Percentiles rank a stretch among this genome's conserved stretches.
These are phyloP conservation scores for Cryptococcus jaspeensis DNA, from an alignment of 1,284 basidiomycete genomes.

Conservation along the genomic window DNA sequence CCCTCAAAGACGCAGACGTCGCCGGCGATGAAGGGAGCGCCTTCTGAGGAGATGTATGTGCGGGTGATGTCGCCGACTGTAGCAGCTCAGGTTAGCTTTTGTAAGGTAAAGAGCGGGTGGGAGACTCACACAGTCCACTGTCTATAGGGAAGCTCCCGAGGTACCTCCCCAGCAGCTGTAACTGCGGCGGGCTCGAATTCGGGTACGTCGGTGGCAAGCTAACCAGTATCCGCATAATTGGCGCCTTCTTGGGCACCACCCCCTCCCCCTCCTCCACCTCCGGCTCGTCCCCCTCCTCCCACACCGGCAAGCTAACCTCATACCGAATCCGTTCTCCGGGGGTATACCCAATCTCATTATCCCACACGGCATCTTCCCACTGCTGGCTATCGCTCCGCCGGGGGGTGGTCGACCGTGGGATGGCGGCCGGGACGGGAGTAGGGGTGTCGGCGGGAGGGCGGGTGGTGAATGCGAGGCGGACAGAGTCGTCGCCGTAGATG, in stretches of 20 bases:
- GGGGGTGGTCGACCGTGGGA: conserved; percentile 4
- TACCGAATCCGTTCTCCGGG: conserved; percentile 60
- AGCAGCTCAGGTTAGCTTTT: background rate
- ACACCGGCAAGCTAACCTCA: conserved; percentile 58
- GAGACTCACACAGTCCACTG: conserved; percentile 43
- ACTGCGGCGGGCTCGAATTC: conserved; percentile 66
- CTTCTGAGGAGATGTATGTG: conserved; percentile 74
- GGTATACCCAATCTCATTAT: conserved; percentile 27
- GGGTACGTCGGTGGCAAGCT: conserved; percentile 75
- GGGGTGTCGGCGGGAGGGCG: conserved; percentile 10
- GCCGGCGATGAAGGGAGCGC: conserved; percentile 70
- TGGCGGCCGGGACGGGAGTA: conserved; percentile 11
- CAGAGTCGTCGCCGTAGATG: conserved; percentile 72
- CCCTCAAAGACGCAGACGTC: conserved; percentile 85
- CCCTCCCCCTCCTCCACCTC: conserved; percentile 19
- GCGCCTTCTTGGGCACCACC: conserved; percentile 33
- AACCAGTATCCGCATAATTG: conserved; percentile 63
- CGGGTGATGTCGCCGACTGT: conserved; percentile 69
- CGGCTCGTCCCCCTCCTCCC: conserved; percentile 53
- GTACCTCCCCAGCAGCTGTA: conserved; percentile 82
- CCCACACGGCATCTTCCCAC: conserved; percentile 29
- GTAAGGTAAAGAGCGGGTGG: background rate
- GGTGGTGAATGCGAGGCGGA: conserved; percentile 46
- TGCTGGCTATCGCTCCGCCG: conserved; percentile 33
- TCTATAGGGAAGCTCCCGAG: conserved; percentile 63